Evolutionary conservation across 2,329 filamentous ascomycete genomes (phyloP), one percentile per base, ranked within the genome.

Genomic region (Stemphylium beticola): DNA sequence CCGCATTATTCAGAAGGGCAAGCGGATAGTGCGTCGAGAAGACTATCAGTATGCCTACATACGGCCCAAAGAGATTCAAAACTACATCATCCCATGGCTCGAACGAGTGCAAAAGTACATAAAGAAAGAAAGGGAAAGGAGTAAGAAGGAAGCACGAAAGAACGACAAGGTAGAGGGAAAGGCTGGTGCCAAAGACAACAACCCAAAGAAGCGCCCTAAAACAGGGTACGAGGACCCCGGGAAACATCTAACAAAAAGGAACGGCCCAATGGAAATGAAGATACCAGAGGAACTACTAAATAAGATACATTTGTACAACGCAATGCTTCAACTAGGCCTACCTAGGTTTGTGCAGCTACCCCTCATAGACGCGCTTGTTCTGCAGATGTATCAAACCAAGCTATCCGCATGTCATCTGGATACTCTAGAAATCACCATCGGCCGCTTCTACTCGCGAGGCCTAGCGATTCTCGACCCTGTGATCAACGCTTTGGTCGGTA

Each of bases 261-360:
- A n/a, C 15, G 14, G 20, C n/a, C 49, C 45, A 5, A 18, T 61
- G 8, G 14, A n/a, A 6, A 50, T 60, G 4, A 6, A 8, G 0
- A 49, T 61, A 32, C 64, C 64, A 4, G n/a, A 29, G 0, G 31
- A 10, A 14, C 55, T 65, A 8, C 31, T 53, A 2, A 53, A 55
- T 0, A 66, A 60, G 29, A 66, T 66, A 1, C 58, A 68, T 22
- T 50, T 66, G 1, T 68, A 68, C 47, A 65, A 64, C 38, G 54
- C 53, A 9, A 62, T 60, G 57, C 50, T 65, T 2, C 65, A 68
- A 17, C 49, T 68, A 1, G 62, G 54, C 4, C 39, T 66, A 2
- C 51, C 58, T 0, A 53, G 41, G 5, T 55, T 38, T 10, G 22
- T 62, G 11, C 55, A 62, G 22, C 43, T 41, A 8, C 48, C 52